A percentile compares a stretch with the other conserved stretches of the same genome.
These are phyloP conservation scores for Dendrothele bispora DNA, from an alignment of 768 basidiomycete genomes.

Conservation along the genomic window DNA sequence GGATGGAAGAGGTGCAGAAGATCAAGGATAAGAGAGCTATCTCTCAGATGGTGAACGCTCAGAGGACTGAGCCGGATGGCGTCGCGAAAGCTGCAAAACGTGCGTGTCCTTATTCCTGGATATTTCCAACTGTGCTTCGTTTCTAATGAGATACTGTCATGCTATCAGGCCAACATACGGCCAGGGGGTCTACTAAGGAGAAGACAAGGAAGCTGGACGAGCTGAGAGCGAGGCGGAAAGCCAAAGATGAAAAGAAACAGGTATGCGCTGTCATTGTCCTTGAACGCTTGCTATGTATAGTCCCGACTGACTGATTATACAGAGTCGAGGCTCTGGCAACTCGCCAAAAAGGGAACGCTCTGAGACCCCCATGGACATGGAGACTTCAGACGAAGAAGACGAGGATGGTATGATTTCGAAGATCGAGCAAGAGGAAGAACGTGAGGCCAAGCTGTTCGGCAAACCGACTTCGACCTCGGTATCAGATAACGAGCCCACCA, in stretches of 20 bases:
- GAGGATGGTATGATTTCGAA: constrained; percentile 80
- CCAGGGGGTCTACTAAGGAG: constrained; percentile 75
- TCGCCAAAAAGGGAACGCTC: constrained; percentile 72
- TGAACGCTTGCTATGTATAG: background rate
- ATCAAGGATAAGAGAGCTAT: constrained; percentile 70
- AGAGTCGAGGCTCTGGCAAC: constrained; percentile 49
- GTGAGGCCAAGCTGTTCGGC: constrained; percentile 49
- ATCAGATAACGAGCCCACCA: constrained; percentile 52
- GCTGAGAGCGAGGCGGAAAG: constrained; percentile 82
- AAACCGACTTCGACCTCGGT: constrained; percentile 41
- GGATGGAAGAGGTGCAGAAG: constrained; percentile 74
- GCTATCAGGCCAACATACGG: constrained; percentile 75
- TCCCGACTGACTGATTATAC: constrained; percentile 1
- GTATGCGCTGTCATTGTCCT: constrained; percentile 40
- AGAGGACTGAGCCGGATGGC: constrained; percentile 49
- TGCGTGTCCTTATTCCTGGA: constrained; percentile 32
- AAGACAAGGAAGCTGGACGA: constrained; percentile 80
- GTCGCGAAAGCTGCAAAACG: constrained; percentile 78
- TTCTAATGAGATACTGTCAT: constrained; percentile 10
- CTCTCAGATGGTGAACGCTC: constrained; percentile 70
- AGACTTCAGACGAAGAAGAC: constrained; percentile 80
- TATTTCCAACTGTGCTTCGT: constrained; percentile 3
- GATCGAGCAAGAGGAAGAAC: constrained; percentile 73
- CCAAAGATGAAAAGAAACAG: constrained; percentile 85
- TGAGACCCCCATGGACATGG: constrained; percentile 84